Conservation (phyloP, 2,329 filamentous ascomycete species). For the Microdochium nivale region DNA sequence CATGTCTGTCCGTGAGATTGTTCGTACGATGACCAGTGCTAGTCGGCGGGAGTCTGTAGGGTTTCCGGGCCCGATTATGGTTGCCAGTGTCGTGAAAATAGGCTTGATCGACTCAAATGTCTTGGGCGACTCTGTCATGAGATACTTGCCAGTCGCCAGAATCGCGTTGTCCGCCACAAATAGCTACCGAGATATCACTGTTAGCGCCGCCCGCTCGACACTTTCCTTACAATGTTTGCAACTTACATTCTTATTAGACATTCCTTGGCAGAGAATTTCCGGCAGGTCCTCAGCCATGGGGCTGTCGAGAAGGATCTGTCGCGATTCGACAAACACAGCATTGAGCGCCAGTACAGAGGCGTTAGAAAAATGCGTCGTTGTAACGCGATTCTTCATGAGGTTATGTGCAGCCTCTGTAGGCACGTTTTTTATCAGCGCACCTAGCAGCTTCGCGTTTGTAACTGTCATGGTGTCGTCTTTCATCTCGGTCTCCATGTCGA, state of each 20-base stretch:
- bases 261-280: constrained; percentile 70
- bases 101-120: constrained; percentile 69
- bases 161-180: constrained; percentile 84
- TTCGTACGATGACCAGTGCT: constrained; percentile 79
- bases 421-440: constrained; percentile 81
- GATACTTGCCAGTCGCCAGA: constrained; percentile 82
- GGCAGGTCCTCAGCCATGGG: constrained; percentile 65
- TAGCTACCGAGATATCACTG: constrained; percentile 36
- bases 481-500: constrained; percentile 76
- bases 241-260: constrained; percentile 67
- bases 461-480: constrained; percentile 72
- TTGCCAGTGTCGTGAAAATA: constrained; percentile 70
- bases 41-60: constrained; percentile 79
- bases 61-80: constrained; percentile 67
- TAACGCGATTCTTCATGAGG: constrained; percentile 62
- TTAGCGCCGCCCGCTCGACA: constrained; percentile 8
- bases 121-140: constrained; percentile 61
- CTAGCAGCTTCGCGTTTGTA: constrained; percentile 83
- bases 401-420: constrained; percentile 57
- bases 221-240: background rate
- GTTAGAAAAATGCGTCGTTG: constrained; percentile 66
- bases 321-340: constrained; percentile 75
- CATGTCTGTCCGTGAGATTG: constrained; percentile 68
- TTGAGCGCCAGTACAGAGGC: constrained; percentile 83
- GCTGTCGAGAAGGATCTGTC: constrained; percentile 57